Conservation (phyloP, 2,329 filamentous ascomycete species). For the Aspergillus fumigatus region DNA sequence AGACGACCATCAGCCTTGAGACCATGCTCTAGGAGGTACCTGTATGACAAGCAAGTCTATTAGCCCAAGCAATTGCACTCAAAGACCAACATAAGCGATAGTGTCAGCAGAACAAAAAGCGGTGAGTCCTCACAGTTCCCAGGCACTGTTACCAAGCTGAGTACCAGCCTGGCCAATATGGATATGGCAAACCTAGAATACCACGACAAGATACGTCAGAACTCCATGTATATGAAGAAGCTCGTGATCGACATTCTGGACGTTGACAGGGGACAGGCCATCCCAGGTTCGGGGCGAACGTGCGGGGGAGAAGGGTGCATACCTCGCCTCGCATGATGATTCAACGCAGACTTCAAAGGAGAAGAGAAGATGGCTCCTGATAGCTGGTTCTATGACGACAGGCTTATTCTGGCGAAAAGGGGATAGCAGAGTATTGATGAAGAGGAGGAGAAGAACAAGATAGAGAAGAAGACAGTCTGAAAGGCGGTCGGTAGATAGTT, state of each 20-base stretch:
- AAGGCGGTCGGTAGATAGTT: neutral
- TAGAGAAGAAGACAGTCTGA: neutral
- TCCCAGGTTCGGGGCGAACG: neutral
- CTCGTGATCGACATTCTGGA: neutral
- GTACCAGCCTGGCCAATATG: constrained; percentile 65
- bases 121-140: constrained; percentile 58
- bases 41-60: constrained; percentile 24
- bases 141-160: constrained; percentile 64
- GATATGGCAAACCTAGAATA: constrained; percentile 57
- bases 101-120: constrained; percentile 18
- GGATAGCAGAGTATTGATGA: constrained; percentile 2
- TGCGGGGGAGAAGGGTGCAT: constrained; percentile 11
- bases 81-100: neutral
- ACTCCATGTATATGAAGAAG: neutral
- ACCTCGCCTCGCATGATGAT: constrained; percentile 35
- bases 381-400: neutral
- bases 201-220: constrained; percentile 7
- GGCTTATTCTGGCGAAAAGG: neutral
- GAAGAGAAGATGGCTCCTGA: neutral
- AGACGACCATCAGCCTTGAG: constrained; percentile 56
- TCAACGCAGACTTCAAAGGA: neutral
- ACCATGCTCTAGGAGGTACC: constrained; percentile 64
- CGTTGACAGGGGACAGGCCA: neutral
- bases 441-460: neutral
- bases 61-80: neutral